phyloP scores from a whole-genome alignment of 805 yeast species.

The Candida parachauliodes region DNA sequence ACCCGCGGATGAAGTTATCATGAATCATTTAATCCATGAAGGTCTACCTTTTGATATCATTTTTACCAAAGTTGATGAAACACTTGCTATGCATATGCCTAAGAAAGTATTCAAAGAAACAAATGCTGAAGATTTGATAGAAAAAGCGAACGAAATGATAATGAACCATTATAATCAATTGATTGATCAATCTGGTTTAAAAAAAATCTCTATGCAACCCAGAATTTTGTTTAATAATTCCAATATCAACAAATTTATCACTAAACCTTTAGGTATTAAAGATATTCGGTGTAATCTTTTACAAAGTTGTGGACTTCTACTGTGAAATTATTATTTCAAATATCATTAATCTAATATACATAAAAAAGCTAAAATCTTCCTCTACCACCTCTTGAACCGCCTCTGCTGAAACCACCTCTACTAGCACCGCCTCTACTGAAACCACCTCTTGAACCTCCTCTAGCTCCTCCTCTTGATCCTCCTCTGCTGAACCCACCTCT shows the following conservation, averaged over 20 bases:
- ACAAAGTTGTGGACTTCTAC: conserved; percentile 39
- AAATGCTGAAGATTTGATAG: conserved; percentile 10
- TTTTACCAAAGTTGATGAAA: conserved; percentile 71
- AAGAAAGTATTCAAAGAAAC: conserved; percentile 10
- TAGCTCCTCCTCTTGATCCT: conserved; percentile 33
- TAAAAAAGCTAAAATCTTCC: conserved; percentile 5
- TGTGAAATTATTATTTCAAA: background rate
- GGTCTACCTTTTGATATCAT: conserved; percentile 74
- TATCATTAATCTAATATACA: conserved; percentile 5
- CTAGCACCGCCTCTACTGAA: conserved; percentile 35
- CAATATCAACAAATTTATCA: conserved; percentile 25
- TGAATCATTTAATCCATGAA: conserved; percentile 44
- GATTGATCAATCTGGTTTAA: conserved; percentile 6
- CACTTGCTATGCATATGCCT: conserved; percentile 23
- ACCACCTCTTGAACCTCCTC: conserved; percentile 44
- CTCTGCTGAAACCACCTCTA: conserved; percentile 45
- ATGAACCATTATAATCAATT: conserved; percentile 22
- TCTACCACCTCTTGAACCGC: conserved; percentile 40
- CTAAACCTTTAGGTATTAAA: conserved; percentile 49
- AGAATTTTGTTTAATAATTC: conserved; percentile 54
- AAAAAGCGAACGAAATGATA: conserved; percentile 23
- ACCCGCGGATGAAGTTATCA: conserved; percentile 51
- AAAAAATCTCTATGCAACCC: conserved; percentile 36
- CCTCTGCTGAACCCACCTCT: conserved; percentile 45
- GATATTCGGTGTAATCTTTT: conserved; percentile 50